Conservation (phyloP, 768 basidiomycete species). For the Amanita pallidorosea region DNA sequence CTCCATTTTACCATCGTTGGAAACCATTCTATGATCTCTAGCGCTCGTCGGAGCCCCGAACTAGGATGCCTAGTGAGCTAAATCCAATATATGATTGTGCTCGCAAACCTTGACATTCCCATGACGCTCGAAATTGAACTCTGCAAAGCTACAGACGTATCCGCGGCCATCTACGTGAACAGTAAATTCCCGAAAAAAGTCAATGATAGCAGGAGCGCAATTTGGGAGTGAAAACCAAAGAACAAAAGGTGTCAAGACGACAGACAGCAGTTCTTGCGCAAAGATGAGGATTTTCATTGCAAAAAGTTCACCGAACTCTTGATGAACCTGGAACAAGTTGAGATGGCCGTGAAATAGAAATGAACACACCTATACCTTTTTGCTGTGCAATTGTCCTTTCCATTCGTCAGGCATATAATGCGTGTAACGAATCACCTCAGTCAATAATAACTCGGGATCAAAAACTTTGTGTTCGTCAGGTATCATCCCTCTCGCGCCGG, state of each 20-base stretch:
- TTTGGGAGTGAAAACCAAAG: conserved; percentile 86
- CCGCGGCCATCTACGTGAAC: conserved; percentile 95
- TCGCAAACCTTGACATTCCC: conserved; percentile 74
- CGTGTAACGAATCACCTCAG: conserved; percentile 85
- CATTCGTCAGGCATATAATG: conserved; percentile 95
- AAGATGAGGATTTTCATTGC: conserved; percentile 88
- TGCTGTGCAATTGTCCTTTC: conserved; percentile 83
- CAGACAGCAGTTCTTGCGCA: conserved; percentile 79
- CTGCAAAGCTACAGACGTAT: conserved; percentile 96
- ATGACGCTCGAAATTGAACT: conserved; percentile 94
- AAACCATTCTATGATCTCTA: conserved; percentile 65
- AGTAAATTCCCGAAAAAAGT: conserved; percentile 97
- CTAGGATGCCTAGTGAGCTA: conserved; percentile 22
- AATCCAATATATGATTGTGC: background rate
- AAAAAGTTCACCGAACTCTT: conserved; percentile 87
- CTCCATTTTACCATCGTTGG: conserved; percentile 97
- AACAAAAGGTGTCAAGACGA: conserved; percentile 88
- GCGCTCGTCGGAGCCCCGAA: conserved; percentile 76
- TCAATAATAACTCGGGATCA: conserved; percentile 89
- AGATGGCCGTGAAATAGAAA: background rate
- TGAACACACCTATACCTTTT: conserved; percentile 40
- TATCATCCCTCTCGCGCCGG: conserved; percentile 89
- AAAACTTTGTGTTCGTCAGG: conserved; percentile 91
- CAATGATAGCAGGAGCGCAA: conserved; percentile 85
- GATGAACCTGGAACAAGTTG: conserved; percentile 55